Base-by-base conservation (phyloP, 2,329 filamentous ascomycete species). In the Fusarium veterinarium region DNA sequence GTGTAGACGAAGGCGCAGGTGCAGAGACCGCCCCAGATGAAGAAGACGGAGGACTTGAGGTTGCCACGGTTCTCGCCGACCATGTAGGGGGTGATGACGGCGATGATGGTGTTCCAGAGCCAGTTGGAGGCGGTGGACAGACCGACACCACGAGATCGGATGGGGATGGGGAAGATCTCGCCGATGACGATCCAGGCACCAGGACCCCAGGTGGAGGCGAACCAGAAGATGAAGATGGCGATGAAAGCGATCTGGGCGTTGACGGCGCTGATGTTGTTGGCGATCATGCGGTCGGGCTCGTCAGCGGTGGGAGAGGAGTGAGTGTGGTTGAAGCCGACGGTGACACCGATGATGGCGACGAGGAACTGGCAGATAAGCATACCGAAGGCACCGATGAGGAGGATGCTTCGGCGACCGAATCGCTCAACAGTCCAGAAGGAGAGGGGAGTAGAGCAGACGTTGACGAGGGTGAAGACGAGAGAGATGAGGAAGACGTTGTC, bases 171-270 rank as follows among this genome's bases (percentile, higher is more conserved):
- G 90, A 93, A 97, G 83, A 96, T 92, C 86, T 97, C 94, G 80
- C 94, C 94, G 78, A 96, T 95, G 76, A 97, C 89, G 60, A 92
- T 90, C 92, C 92, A 95, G 59, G 92, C 89, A 55, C 90, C 92
- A 11, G 94, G 93, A 59, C 94, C 94, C 94, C 94, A 97, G 72
- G 94, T 97, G 65, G 89, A 91, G 67, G 94, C 94, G 81, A 97
- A 97, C 88, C 92, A 95, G 88, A 94, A 95, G 87, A 97, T 95
- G 88, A 95, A 96, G 86, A 97, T 91, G 85, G 91, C 92, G 80
- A 96, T 96, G 85, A 97, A 96, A 69, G 93, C 90, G 74, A 97
- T 94, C 87, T 95, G 91, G 55, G 92, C 71, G 60, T 74, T 74
- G 60, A 74, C 71, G 38, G 90, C 91, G 5, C 84, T 73, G 68